phyloP scores from a whole-genome alignment of 2,329 filamentous ascomycete species.

The Lasiodiplodia hormozganensis region DNA sequence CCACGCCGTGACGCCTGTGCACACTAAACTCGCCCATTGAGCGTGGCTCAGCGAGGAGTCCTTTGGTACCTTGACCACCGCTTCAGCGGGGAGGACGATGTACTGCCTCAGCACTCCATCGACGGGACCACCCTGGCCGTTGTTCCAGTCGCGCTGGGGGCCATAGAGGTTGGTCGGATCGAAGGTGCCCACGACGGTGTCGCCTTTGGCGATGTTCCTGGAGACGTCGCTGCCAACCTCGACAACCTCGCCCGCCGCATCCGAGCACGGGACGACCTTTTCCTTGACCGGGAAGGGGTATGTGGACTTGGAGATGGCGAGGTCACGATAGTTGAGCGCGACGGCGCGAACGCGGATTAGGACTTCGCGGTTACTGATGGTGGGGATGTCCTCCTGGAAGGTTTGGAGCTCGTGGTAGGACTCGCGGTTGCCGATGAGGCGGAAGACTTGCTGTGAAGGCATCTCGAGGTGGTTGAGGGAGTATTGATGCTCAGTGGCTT shows the following conservation, averaged over 20 bases:
- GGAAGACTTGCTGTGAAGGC: slow-evolving; percentile 15
- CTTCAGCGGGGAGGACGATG: slow-evolving; percentile 50
- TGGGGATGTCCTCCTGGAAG: slow-evolving; percentile 5
- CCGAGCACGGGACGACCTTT: slow-evolving; percentile 33
- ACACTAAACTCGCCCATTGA: slow-evolving; percentile 34
- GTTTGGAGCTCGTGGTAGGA: neutral
- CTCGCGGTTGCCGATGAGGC: neutral
- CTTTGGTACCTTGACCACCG: slow-evolving; percentile 27
- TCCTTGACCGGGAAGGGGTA: slow-evolving; percentile 17
- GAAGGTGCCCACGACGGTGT: slow-evolving; percentile 8
- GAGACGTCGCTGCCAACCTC: slow-evolving; percentile 18
- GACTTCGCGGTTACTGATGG: slow-evolving; percentile 31
- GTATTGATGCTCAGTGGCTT: neutral
- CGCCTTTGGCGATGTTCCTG: neutral
- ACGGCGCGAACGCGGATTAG: slow-evolving; percentile 30
- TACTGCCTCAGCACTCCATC: slow-evolving; percentile 55
- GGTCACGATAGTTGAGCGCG: slow-evolving; percentile 27
- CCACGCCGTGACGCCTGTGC: slow-evolving; percentile 35
- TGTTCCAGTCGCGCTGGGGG: slow-evolving; percentile 25
- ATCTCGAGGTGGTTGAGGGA: neutral
- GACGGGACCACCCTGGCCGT: slow-evolving; percentile 35
- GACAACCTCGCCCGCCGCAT: slow-evolving; percentile 35
- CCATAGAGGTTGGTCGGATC: slow-evolving; percentile 25
- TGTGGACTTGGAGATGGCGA: neutral
- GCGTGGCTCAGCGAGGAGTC: neutral